phyloP scores from a whole-genome alignment of 2,329 filamentous ascomycete genomes.

The Hypoxylon sp. region DNA sequence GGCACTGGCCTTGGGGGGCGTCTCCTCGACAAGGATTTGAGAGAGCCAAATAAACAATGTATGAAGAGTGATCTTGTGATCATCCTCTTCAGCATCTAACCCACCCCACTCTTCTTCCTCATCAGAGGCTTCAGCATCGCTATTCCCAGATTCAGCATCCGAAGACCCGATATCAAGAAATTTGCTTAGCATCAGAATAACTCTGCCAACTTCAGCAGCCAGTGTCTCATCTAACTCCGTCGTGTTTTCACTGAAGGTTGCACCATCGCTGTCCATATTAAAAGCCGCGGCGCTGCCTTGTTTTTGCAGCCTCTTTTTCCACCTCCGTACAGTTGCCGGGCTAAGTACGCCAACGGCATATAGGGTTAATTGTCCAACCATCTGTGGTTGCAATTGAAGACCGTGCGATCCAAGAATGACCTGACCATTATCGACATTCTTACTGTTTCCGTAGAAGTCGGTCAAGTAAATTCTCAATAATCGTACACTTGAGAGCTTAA shows the following conservation, averaged over 20 bases:
- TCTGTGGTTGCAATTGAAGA: constrained; percentile 72
- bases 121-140: constrained; percentile 59
- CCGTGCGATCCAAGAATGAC: constrained; percentile 78
- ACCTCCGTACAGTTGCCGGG: constrained; percentile 56
- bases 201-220: constrained; percentile 82
- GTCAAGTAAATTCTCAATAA: constrained; percentile 82
- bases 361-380: constrained; percentile 70
- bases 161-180: constrained; percentile 71
- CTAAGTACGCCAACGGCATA: constrained; percentile 48
- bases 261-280: constrained; percentile 21
- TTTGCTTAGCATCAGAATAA: constrained; percentile 83
- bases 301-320: constrained; percentile 49
- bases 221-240: constrained; percentile 74
- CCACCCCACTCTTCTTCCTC: constrained; percentile 58
- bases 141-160: constrained; percentile 55
- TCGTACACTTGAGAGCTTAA: constrained; percentile 82
- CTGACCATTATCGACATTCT: constrained; percentile 64
- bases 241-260: constrained; percentile 10
- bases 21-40: constrained; percentile 81
- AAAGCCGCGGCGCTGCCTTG: constrained; percentile 20
- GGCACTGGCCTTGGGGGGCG: constrained; percentile 70
- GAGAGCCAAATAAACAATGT: constrained; percentile 85
- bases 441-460: constrained; percentile 78
- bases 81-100: constrained; percentile 56
- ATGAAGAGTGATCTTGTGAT: constrained; percentile 63